Evolutionary conservation across 2,329 filamentous ascomycete species (phyloP), one percentile per base, ranked within the genome.

Genomic region (Paraphaeosphaeria sporulosa): DNA sequence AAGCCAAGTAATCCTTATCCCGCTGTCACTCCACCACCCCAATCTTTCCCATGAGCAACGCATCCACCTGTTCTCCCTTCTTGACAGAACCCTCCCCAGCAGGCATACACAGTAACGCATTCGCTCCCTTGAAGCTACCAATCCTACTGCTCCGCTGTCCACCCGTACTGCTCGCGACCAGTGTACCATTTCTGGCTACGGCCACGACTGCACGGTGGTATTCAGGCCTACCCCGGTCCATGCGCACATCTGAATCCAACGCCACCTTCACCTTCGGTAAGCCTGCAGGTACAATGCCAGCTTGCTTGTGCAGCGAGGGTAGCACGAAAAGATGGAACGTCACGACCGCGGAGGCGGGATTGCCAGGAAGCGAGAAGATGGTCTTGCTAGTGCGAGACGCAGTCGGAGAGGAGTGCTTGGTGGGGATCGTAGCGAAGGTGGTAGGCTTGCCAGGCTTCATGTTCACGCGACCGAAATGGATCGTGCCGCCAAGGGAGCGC

Each of bases 381-480:
- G 90, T 84, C 73, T 91, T 93, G 1, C 80, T 81, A 25, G 87
- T 78, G 48, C 88, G 84, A 43, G 86, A 81, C 0, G 86, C 81
- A 1, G 69, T 67, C 21, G 88, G 87, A 15, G 69, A 61, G 15
- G 69, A 68, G 49, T 76, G 72, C 58, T 89, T 89, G 72, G 86
- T 81, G 0, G 92, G 89, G 0, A 98, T 86, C 0, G 93, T 97
- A 2, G 95, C 95, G 76, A 99, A 99, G 0, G 95, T 99, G 0
- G 94, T 97, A 2, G 95, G 95, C 79, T 98, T 99, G 4, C 95
- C 95, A 0, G 95, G 95, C 81, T 99, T 99, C 95, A 99, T 98
- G 57, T 90, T 87, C 2, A 99, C 95, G 3, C 95, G 90, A 25
- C 95, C 95, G 70, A 99, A 99, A 78, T 97, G 95, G 66, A 99